These are phyloP conservation scores for Suillus bovinus DNA, from an alignment of 768 basidiomycete genomes.

Conservation along the genomic window DNA sequence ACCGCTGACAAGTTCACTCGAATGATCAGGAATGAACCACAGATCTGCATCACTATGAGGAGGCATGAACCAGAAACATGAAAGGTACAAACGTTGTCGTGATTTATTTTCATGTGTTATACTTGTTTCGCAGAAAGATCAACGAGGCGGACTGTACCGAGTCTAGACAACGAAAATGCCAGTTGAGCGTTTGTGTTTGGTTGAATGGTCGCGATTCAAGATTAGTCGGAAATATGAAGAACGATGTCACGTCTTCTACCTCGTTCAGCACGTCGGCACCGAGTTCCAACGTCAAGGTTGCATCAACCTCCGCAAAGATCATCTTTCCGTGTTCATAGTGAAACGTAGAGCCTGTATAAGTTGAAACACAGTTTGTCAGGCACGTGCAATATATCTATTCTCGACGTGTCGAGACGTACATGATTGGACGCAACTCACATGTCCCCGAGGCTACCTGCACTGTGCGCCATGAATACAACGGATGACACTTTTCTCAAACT, in stretches of 20 bases:
- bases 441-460: constrained; percentile 43
- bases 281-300: constrained; percentile 44
- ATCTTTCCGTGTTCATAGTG: constrained; percentile 51
- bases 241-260: constrained; percentile 37
- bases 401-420: constrained; percentile 36
- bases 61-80: background rate
- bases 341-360: constrained; percentile 34
- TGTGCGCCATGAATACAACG: constrained; percentile 45
- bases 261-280: constrained; percentile 64
- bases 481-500: constrained; percentile 67
- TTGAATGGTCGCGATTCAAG: constrained; percentile 57
- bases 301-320: constrained; percentile 55
- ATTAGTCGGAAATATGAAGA: constrained; percentile 21
- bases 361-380: background rate
- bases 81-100: constrained; percentile 52
- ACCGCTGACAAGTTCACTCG: constrained; percentile 72
- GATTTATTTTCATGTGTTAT: constrained; percentile 59
- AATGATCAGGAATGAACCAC: constrained; percentile 72
- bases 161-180: constrained; percentile 75
- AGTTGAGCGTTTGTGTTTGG: constrained; percentile 50
- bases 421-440: constrained; percentile 71
- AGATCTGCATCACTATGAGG: constrained; percentile 51
- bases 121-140: constrained; percentile 52
- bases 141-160: constrained; percentile 67
- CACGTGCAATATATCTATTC: background rate